A percentile compares a stretch with the other conserved stretches of the same genome.
These are phyloP conservation scores for Blastobotrys raffinosifermentans DNA, from an alignment of 1,139 yeast species.

Conservation along the genomic window DNA sequence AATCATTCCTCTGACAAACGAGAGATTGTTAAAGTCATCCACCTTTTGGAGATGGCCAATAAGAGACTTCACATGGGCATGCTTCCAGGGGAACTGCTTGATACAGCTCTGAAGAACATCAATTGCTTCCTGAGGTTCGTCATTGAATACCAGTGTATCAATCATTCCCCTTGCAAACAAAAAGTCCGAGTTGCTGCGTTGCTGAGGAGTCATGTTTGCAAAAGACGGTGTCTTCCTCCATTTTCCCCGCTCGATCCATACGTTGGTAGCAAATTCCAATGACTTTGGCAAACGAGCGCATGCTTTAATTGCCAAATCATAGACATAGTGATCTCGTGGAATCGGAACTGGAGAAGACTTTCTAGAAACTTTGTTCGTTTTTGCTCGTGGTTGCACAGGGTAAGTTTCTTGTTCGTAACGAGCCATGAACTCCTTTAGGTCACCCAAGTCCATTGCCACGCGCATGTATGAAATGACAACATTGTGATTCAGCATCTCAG, in stretches of 20 bases:
- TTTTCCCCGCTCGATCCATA: constrained; percentile 75
- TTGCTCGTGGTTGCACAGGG: constrained; percentile 20
- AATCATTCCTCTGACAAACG: constrained; percentile 5
- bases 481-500: constrained; percentile 39
- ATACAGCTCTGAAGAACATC: constrained; percentile 62
- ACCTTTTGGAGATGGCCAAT: constrained; percentile 34
- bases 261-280: constrained; percentile 50
- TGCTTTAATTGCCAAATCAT: constrained; percentile 60
- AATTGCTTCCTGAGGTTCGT: constrained; percentile 61
- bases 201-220: constrained; percentile 35
- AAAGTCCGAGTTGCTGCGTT: constrained; percentile 53
- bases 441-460: constrained; percentile 47
- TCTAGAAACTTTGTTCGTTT: too few relatives aligned
- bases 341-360: too few relatives aligned
- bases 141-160: constrained; percentile 44
- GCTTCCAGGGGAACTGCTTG: constrained; percentile 65
- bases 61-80: constrained; percentile 24
- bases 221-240: constrained; percentile 54
- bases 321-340: constrained; percentile 49
- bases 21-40: constrained; percentile 31
- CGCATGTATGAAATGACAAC: constrained; percentile 49
- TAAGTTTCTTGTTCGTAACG: constrained; percentile 47
- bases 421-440: constrained; percentile 44
- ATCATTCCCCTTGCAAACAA: constrained; percentile 65
- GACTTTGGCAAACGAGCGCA: constrained; percentile 50